Conservation (phyloP, 106 monocot genomes). For the Platanthera zijinensis region DNA sequence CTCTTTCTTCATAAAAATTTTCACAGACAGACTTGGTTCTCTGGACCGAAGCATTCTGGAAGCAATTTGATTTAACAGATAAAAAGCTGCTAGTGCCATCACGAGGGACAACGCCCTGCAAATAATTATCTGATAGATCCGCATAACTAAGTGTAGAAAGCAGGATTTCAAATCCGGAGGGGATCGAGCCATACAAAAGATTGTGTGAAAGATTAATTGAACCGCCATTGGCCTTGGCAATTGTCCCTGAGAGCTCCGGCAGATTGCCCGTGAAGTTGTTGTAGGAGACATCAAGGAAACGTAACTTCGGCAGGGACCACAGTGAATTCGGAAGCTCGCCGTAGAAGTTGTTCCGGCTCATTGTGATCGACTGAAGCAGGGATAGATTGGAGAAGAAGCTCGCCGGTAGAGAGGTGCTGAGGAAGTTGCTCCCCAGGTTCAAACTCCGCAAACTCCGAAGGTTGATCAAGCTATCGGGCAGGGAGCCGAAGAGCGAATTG, state of each 20-base stretch:
- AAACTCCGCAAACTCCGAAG: not conserved
- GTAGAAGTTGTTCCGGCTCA: conserved; percentile 27
- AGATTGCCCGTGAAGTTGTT: conserved; percentile 38
- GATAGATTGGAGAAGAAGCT: conserved; percentile 5
- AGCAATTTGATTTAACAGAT: conserved; percentile 52
- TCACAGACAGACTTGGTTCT: conserved; percentile 44
- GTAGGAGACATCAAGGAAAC: conserved; percentile 24
- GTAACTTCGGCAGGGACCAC: conserved; percentile 15
- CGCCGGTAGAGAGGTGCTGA: not conserved
- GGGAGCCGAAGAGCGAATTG: conserved; percentile 19
- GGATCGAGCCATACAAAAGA: conserved; percentile 37
- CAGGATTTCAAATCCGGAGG: conserved; percentile 15
- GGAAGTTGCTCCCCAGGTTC: conserved; percentile 8
- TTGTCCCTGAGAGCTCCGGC: conserved; percentile 18
- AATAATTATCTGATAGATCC: conserved; percentile 66
- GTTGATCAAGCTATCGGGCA: conserved; percentile 11
- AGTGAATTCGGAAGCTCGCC: conserved; percentile 27
- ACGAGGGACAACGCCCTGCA: conserved; percentile 30
- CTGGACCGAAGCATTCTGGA: conserved; percentile 40
- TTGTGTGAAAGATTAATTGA: conserved; percentile 59
- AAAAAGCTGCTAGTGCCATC: not conserved
- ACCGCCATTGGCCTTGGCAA: conserved; percentile 7
- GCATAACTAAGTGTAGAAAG: conserved; percentile 22
- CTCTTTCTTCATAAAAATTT: conserved; percentile 46
- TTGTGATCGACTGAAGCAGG: conserved; percentile 1